Evolutionary conservation across 192 early-diverging fungal species (phyloP), one percentile per base, ranked within the genome.

Genomic region (Funneliformis mosseae): DNA sequence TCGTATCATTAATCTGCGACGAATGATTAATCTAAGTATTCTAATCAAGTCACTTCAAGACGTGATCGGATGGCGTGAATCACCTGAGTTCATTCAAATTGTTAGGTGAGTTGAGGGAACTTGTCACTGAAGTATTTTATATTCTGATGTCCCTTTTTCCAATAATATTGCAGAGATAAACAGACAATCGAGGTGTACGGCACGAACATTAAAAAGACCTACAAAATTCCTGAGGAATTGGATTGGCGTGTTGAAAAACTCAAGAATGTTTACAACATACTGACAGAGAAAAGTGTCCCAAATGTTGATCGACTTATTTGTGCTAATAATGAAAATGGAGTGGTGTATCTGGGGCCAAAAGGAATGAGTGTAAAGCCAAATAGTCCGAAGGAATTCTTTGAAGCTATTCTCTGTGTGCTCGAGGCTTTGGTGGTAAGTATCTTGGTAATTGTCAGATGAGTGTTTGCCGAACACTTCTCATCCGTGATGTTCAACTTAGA

Each of bases 381-480:
- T n/a, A 69, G 10, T 28, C 23, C 2, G 33, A 38, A 69, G 33
- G 67, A 69, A 69, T 5, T 69, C 16, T 14, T 69, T 69, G 23
- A 69, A 69, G 67, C 67, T 69, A 25, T 69, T 69, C 12, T 38
- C 33, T 69, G 67, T 38, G 12, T 69, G n/a, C 67, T 69, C 33
- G 67, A 69, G 33, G 28, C 67, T n/a, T 38, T 69, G 12, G 67
- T 69, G 67, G 67, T 69, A 69, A 69, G 33, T 14, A 69, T 69
- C 11, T 11, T 69, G 23, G 12, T 69, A 28, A 28, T 68, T 16
- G 25, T 8, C 66, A 68, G 8, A 59, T 12, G 12, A n/a, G n/a
- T 60, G n/a, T 18, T 60, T 60, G 59, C 59, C 59, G n/a, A 60
- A 60, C 59, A 33, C 33, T 33, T 33, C 33, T 33, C 33, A 33